Evolutionary conservation across 805 yeast species (phyloP), one percentile per base, ranked within the genome.

Genomic region (Kluyveromyces starmeri): DNA sequence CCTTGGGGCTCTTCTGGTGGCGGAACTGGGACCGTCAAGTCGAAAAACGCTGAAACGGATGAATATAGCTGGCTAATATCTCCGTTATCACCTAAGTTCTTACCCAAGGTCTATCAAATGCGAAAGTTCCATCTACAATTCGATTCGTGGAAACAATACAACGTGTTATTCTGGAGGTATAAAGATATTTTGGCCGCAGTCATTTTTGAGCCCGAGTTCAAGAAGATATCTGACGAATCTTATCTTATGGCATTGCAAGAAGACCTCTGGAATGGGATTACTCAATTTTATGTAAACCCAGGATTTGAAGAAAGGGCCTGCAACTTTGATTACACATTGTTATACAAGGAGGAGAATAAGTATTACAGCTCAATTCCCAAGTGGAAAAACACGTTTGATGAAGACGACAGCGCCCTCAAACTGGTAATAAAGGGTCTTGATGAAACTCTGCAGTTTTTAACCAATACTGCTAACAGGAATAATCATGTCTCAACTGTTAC

Each of bases 31-130:
- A n/a, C 36, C 5, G n/a, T 6, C n/a, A 21, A 12, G 12, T 27
- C 17, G 13, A 21, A 28, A 7, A 34, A 27, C 9, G 23, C 21
- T 10, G 35, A 32, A 15, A 33, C 25, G 13, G 34, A 45, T 2
- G 35, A 50, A 6, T 49, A 47, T 31, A 59, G 58, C 9, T 56
- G 44, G 34, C 34, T 56, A 14, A 48, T 55, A 4, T 56, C 61
- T 4, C 60, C 61, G 3, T 36, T 50, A 14, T 37, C 50, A 4
- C 36, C 50, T 11, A 23, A 43, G 4, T 28, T 28, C 20, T 37
- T 55, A 15, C 60, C 61, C 1, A 39, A 32, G 17, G 43, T 39
- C 19, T 55, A 54, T 37, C 50, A 50, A 30, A 21, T 46, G 11
- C 44, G 45, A 34, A 34, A 30, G 20, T 28, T 56, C 14, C 36